These are phyloP conservation scores for Aspergillus fijiensis DNA, from an alignment of 2,329 filamentous ascomycete species.

Conservation along the genomic window DNA sequence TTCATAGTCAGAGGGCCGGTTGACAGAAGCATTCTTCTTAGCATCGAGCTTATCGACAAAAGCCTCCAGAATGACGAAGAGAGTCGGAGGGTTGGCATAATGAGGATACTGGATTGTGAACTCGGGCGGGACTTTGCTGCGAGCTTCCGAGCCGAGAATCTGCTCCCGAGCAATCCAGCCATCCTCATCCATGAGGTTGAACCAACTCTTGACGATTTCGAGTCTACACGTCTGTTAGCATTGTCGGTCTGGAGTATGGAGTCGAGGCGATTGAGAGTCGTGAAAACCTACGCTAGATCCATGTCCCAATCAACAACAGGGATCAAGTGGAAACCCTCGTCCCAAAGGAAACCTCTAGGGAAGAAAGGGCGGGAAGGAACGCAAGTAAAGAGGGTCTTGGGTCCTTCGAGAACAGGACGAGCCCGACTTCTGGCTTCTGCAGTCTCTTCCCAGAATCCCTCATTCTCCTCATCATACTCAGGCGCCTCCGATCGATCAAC, in stretches of 20 bases:
- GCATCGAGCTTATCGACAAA: constrained; percentile 75
- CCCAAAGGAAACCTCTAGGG: constrained; percentile 94
- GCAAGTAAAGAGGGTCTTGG: constrained; percentile 84
- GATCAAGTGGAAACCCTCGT: constrained; percentile 93
- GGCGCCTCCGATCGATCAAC: constrained; percentile 88
- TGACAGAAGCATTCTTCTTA: constrained; percentile 33
- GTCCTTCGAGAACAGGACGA: constrained; percentile 70
- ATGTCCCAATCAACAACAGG: constrained; percentile 93
- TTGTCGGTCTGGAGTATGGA: background rate
- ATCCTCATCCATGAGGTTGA: constrained; percentile 91
- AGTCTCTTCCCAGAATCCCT: constrained; percentile 92
- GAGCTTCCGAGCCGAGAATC: constrained; percentile 85
- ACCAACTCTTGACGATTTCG: constrained; percentile 93
- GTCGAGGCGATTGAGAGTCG: background rate
- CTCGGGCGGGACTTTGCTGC: constrained; percentile 88
- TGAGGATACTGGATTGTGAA: constrained; percentile 97
- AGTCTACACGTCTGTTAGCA: constrained; percentile 42
- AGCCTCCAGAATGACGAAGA: constrained; percentile 83
- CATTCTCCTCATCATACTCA: constrained; percentile 92
- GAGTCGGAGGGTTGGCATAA: constrained; percentile 93
- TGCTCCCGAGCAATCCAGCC: constrained; percentile 98
- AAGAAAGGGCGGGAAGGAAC: constrained; percentile 95
- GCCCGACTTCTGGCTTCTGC: constrained; percentile 72
- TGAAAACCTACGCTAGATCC: constrained; percentile 64
- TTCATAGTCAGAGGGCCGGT: constrained; percentile 22